Conservation (phyloP, 202 grass and related monocot species). For the Zoysia matrella region DNA sequence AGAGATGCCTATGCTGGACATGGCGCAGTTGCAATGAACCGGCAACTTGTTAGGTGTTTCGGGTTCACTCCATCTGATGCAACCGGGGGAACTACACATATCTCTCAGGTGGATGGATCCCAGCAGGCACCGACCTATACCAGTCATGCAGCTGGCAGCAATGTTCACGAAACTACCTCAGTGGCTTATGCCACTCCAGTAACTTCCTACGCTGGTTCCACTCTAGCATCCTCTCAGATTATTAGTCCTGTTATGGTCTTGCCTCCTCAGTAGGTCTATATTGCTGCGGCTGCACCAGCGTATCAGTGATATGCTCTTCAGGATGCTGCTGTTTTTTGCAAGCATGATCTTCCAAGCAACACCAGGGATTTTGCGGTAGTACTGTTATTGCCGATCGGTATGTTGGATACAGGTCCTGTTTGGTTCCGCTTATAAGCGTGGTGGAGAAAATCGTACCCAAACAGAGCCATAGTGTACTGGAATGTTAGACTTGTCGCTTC, state of each 20-base stretch:
- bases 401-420: neutral
- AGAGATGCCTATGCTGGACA: constrained; percentile 12
- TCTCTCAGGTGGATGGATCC: neutral
- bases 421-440: no score
- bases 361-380: neutral
- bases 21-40: neutral
- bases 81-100: neutral
- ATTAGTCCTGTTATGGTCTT: neutral
- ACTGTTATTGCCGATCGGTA: neutral
- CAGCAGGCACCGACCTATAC: neutral
- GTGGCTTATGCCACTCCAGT: neutral
- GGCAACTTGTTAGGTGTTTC: constrained; percentile 17
- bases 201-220: neutral
- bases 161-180: neutral
- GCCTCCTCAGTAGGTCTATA: neutral
- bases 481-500: neutral
- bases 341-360: neutral
- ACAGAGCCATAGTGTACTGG: neutral
- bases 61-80: constrained; percentile 12
- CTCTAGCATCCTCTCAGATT: neutral
- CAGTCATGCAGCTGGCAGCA: neutral
- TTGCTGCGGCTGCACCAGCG: neutral
- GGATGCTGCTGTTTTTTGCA: neutral
- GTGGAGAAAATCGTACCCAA: no score
- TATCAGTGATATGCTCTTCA: constrained; percentile 13